phyloP scores from a whole-genome alignment of 371 early-diverging fungal genomes.

The Saksenaea vasiformis region DNA sequence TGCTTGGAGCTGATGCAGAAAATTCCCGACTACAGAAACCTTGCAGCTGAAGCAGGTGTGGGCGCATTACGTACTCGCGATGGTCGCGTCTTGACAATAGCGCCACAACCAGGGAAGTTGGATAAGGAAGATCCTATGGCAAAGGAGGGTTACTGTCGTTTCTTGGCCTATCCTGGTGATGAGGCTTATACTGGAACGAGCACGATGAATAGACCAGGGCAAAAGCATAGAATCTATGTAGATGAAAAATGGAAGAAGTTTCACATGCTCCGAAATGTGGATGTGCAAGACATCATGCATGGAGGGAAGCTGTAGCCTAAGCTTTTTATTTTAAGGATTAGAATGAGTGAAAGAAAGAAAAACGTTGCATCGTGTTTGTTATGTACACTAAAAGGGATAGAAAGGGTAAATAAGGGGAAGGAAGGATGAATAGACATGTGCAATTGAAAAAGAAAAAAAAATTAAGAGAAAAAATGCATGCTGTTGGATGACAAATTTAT shows the following conservation, averaged over 20 bases:
- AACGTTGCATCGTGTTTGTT: background rate
- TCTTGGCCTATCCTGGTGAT: slow-evolving; percentile 47
- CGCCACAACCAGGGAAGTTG: slow-evolving; percentile 48
- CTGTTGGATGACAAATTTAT: slow-evolving; percentile 6
- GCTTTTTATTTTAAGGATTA: background rate
- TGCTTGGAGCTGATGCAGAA: slow-evolving; percentile 45
- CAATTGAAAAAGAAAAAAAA: background rate
- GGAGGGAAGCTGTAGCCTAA: slow-evolving; percentile 7
- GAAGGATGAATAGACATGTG: background rate
- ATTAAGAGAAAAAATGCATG: slow-evolving; percentile 1
- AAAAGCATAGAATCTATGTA: slow-evolving; percentile 42
- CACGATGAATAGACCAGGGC: slow-evolving; percentile 15
- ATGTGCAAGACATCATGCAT: slow-evolving; percentile 19
- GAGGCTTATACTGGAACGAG: slow-evolving; percentile 23
- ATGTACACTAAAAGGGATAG: background rate
- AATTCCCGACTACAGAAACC: slow-evolving; percentile 24
- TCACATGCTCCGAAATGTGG: slow-evolving; percentile 28
- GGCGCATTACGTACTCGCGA: slow-evolving; percentile 30
- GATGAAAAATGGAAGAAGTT: slow-evolving; percentile 32
- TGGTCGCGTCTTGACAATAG: slow-evolving; percentile 37
- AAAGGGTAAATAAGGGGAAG: background rate
- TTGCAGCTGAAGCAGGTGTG: slow-evolving; percentile 34
- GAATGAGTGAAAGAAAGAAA: background rate
- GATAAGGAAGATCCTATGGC: slow-evolving; percentile 22
- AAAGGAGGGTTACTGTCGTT: slow-evolving; percentile 22